Conservation (phyloP, 2,329 filamentous ascomycete genomes). For the Plenodomus biglobosus region DNA sequence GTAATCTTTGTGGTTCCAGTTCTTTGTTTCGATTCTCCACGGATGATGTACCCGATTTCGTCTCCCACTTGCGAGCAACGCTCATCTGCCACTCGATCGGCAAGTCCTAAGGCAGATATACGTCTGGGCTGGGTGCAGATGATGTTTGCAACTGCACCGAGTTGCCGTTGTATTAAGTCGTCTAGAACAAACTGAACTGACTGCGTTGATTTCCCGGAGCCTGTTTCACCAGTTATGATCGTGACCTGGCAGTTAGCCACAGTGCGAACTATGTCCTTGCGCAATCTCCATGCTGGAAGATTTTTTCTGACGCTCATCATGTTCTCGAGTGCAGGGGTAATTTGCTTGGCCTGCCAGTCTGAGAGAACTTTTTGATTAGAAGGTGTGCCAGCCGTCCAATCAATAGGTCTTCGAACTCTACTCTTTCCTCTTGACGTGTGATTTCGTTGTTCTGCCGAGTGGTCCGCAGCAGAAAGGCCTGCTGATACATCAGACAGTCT, state of each 20-base stretch:
- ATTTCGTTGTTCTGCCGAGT: conserved; percentile 21
- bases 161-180: conserved; percentile 74
- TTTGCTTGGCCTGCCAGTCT: conserved; percentile 71
- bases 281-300: conserved; percentile 85
- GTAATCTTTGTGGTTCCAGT: conserved; percentile 78
- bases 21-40: conserved; percentile 80
- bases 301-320: conserved; percentile 74
- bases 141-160: conserved; percentile 81
- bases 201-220: conserved; percentile 95
- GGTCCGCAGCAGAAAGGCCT: conserved; percentile 61
- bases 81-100: conserved; percentile 92
- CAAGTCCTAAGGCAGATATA: conserved; percentile 90
- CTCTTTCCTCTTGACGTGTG: conserved; percentile 23
- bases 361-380: conserved; percentile 61
- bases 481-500: conserved; percentile 81
- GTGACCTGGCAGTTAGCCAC: conserved; percentile 82
- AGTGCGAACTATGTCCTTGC: conserved; percentile 72
- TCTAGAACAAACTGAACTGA: conserved; percentile 95
- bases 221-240: conserved; percentile 95
- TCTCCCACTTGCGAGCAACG: conserved; percentile 78
- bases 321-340: conserved; percentile 64
- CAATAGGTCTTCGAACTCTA: conserved; percentile 56
- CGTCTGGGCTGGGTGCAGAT: conserved; percentile 93
- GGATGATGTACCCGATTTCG: conserved; percentile 89
- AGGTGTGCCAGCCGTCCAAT: conserved; percentile 61